Evolutionary conservation across 192 early-diverging fungal genomes (phyloP).

Genomic region (Physocladia obscura): DNA sequence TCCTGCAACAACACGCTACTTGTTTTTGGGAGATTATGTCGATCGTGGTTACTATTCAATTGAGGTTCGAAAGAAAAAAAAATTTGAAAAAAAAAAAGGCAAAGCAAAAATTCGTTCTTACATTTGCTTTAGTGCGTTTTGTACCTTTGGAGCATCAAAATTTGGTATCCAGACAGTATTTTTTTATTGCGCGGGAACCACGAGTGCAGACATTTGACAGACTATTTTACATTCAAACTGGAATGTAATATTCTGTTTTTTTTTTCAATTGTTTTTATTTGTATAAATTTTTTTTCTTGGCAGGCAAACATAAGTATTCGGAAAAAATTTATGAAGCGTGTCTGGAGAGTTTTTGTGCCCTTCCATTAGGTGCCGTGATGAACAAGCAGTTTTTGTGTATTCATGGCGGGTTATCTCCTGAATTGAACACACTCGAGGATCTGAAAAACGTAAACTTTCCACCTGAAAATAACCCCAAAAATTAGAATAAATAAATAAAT

Average conservation of each 20-base stretch:
- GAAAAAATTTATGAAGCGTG: constrained; percentile 90
- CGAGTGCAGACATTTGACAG: constrained; percentile 95
- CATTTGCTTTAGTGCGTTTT: constrained; percentile 73
- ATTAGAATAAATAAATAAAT: too few relatives aligned
- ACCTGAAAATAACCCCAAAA: too few relatives aligned
- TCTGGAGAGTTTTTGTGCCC: constrained; percentile 85
- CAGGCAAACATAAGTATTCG: constrained; percentile 92
- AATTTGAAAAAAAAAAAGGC: neutral
- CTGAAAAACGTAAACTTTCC: constrained; percentile 66
- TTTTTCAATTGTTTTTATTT: neutral
- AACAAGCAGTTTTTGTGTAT: constrained; percentile 96
- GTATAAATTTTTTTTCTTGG: neutral
- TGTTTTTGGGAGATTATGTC: constrained; percentile 96
- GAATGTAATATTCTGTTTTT: constrained; percentile 68
- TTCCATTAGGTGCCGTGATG: constrained; percentile 89
- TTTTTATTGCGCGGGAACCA: constrained; percentile 95
- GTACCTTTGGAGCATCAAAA: constrained; percentile 88
- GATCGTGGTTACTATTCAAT: constrained; percentile 97
- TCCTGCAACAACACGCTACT: constrained; percentile 86
- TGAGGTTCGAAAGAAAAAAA: constrained; percentile 60
- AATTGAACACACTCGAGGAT: constrained; percentile 89
- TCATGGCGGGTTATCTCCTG: constrained; percentile 93
- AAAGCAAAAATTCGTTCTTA: neutral
- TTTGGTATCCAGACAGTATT: constrained; percentile 82
- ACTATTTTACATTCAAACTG: constrained; percentile 96